phyloP scores from a whole-genome alignment of 768 basidiomycete species.

The Amanita pallidorosea region DNA sequence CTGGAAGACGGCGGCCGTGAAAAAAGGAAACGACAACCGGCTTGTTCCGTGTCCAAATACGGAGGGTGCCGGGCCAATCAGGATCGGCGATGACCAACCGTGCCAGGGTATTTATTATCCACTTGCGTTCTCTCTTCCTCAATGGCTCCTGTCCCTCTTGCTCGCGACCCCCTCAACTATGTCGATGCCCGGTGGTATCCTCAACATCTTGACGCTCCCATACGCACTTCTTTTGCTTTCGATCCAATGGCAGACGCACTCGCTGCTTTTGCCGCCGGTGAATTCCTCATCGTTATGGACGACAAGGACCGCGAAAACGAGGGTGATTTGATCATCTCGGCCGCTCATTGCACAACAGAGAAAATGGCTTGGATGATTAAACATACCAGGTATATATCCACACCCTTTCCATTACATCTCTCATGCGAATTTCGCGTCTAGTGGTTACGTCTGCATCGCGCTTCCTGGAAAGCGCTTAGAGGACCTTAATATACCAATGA shows the following conservation, averaged over 20 bases:
- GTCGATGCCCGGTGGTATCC: constrained; percentile 21
- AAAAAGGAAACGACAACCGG: constrained; percentile 20
- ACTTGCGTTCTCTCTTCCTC: neutral
- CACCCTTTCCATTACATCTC: neutral
- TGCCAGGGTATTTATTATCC: neutral
- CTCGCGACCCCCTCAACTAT: neutral
- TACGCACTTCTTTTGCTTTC: constrained; percentile 46
- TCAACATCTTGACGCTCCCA: constrained; percentile 18
- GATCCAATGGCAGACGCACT: constrained; percentile 77
- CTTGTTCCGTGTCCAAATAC: constrained; percentile 20
- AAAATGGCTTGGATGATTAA: constrained; percentile 99
- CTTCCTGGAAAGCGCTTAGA: constrained; percentile 68
- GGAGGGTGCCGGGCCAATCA: constrained; percentile 6
- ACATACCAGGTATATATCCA: constrained; percentile 68
- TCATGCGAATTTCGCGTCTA: constrained; percentile 19
- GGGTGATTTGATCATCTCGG: constrained; percentile 91
- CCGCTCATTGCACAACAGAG: constrained; percentile 74
- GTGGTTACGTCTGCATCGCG: constrained; percentile 90
- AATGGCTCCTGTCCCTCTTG: constrained; percentile 22
- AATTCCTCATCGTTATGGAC: constrained; percentile 96
- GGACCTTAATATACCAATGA: constrained; percentile 80
- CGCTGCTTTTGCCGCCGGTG: constrained; percentile 63
- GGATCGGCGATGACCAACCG: neutral
- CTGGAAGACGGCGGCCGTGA: constrained; percentile 12
- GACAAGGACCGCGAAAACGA: constrained; percentile 96